Evolutionary conservation across 2,329 filamentous ascomycete species (phyloP), one percentile per base, ranked within the genome.

Genomic region (Claviceps lovelessii): DNA sequence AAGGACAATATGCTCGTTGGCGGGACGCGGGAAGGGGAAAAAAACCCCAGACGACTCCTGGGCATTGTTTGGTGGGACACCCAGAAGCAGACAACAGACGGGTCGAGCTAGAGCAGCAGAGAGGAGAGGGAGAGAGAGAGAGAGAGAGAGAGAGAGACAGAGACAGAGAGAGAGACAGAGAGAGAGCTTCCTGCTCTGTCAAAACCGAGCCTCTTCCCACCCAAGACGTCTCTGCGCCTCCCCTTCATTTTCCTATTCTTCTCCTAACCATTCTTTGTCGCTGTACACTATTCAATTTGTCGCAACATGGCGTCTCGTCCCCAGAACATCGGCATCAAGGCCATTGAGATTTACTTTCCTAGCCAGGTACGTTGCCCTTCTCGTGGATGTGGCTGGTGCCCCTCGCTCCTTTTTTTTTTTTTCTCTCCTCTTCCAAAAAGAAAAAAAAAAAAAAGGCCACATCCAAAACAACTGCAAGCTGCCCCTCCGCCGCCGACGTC

Each of bases 291-390:
- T 17, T 23, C n/a, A 13, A 33, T 50, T 39, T 19, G 23, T 49
- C 45, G 31, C 65, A 75, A 58, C 56, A 90, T 90, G 86, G 79
- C 85, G 68, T 70, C 83, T 63, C 84, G 86, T 73, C 86, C 88
- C 61, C 83, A 90, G 72, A 91, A 91, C 75, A 85, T 93, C 72
- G 88, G 88, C 79, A 90, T 93, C 70, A 91, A 93, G 77, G 88
- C 86, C 85, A 88, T 93, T 72, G 88, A 93, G 71, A 81, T 93
- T 68, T 93, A 93, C 73, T 88, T 89, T 68, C 88, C 88, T 61
- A 86, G 79, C 71, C 88, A 91, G 83, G 88, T 91, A 73, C 60
- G 83, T 73, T 50, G 57, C 46, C 39, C 39, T 45, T 50, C 52
- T 51, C 35, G 45, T 42, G 37, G 29, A 8, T 44, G 51, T 47